Evolutionary conservation across 2,329 filamentous ascomycete genomes (phyloP).

Genomic region (Harringtonia lauricola): DNA sequence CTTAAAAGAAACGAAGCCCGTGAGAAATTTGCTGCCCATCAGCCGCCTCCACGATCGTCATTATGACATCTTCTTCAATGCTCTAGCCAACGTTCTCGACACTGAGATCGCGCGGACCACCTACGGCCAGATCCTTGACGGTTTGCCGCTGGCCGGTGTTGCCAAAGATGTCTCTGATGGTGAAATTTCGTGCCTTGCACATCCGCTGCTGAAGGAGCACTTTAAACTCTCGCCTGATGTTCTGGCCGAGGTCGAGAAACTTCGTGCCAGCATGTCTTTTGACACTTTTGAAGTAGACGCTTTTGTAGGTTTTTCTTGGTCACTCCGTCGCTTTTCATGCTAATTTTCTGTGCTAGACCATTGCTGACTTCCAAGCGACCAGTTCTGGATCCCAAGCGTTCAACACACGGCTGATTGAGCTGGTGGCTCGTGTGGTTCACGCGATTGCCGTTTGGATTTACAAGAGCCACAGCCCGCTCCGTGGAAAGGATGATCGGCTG

Average conservation of each 20-base stretch:
- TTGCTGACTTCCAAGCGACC: constrained; percentile 13
- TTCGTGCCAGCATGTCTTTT: background rate
- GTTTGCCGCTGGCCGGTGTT: constrained; percentile 9
- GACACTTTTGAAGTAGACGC: constrained; percentile 1
- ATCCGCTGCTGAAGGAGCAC: constrained; percentile 12
- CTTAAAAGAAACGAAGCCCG: background rate
- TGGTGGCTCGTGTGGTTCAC: constrained; percentile 18
- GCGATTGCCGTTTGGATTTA: constrained; percentile 18
- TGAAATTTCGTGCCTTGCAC: background rate
- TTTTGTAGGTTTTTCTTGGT: background rate
- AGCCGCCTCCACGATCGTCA: background rate
- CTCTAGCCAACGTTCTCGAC: constrained; percentile 8
- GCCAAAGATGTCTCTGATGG: constrained; percentile 1
- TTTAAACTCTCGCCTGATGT: constrained; percentile 10
- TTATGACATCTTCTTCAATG: constrained; percentile 1
- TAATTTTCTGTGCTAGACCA: background rate
- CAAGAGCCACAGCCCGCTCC: constrained; percentile 8
- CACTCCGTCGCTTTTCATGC: background rate
- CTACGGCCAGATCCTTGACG: constrained; percentile 14
- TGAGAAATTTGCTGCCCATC: background rate
- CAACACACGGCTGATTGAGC: constrained; percentile 19
- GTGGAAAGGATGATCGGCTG: constrained; percentile 15
- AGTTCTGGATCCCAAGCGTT: constrained; percentile 15
- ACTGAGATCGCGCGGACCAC: constrained; percentile 9
- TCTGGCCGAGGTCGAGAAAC: background rate